Percentiles rank a stretch among this genome's conserved stretches.
Evolutionary conservation across 2,329 filamentous ascomycete genomes (phyloP).

Genomic region (Calonectria leucothoes): DNA sequence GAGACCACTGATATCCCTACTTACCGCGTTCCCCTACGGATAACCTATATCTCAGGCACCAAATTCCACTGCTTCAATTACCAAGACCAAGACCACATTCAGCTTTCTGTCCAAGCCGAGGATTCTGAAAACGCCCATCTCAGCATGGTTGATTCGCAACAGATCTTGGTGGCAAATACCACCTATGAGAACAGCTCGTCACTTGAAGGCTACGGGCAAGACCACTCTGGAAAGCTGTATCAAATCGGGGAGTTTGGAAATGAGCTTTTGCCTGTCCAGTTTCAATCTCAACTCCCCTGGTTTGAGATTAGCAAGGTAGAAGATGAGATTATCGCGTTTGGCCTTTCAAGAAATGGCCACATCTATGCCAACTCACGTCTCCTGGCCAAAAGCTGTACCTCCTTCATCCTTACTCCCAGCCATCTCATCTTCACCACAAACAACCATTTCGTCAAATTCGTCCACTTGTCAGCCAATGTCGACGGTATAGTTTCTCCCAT

Average conservation of each 20-base stretch:
- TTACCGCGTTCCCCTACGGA: constrained; percentile 45
- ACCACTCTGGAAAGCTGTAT: constrained; percentile 58
- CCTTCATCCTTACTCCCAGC: constrained; percentile 82
- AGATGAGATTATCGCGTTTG: constrained; percentile 61
- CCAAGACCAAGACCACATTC: constrained; percentile 39
- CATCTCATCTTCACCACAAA: constrained; percentile 94
- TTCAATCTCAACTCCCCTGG: constrained; percentile 64
- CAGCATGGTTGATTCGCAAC: constrained; percentile 31
- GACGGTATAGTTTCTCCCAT: constrained; percentile 63
- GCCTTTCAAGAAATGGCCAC: constrained; percentile 80
- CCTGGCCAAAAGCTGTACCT: constrained; percentile 89
- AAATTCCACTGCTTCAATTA: constrained; percentile 48
- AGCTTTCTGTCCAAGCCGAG: constrained; percentile 35
- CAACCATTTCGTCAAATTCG: constrained; percentile 93
- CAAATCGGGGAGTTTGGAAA: constrained; percentile 47
- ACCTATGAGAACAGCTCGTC: constrained; percentile 45
- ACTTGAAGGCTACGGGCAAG: constrained; percentile 57
- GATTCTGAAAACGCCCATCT: constrained; percentile 28
- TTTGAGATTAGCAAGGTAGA: constrained; percentile 59
- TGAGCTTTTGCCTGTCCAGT: constrained; percentile 51
- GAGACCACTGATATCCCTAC: constrained; percentile 35
- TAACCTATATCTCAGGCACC: constrained; percentile 43
- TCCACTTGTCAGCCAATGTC: constrained; percentile 75
- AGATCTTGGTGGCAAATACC: constrained; percentile 44
- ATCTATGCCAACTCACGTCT: constrained; percentile 82